Evolutionary conservation across 2,329 filamentous ascomycete genomes (phyloP).

Genomic region (Pseudogymnoascus sp.): DNA sequence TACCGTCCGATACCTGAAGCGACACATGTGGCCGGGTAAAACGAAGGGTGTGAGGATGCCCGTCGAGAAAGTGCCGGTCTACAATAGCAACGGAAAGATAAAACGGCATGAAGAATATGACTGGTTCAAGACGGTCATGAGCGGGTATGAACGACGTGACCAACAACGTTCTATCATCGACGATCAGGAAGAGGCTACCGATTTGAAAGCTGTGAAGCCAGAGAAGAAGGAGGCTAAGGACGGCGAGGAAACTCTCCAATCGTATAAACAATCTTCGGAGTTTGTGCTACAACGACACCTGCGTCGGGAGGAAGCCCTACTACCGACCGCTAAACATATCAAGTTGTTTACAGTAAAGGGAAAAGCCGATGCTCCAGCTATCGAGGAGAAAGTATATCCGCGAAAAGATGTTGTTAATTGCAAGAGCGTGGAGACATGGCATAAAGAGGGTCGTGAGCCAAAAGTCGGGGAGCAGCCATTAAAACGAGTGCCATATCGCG

Average conservation of each 20-base stretch:
- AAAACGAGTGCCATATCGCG: conserved; percentile 82
- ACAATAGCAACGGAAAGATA: conserved; percentile 68
- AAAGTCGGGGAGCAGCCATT: conserved; percentile 61
- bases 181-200: conserved; percentile 67
- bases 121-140: conserved; percentile 80
- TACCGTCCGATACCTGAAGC: conserved; percentile 80
- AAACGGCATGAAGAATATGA: conserved; percentile 69
- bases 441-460: conserved; percentile 83
- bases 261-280: conserved; percentile 77
- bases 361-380: conserved; percentile 63
- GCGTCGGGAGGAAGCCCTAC: conserved; percentile 82
- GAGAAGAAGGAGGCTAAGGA: conserved; percentile 66
- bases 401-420: conserved; percentile 74
- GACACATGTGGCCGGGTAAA: conserved; percentile 73
- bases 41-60: conserved; percentile 79
- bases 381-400: conserved; percentile 71
- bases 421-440: conserved; percentile 92
- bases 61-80: conserved; percentile 69
- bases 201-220: conserved; percentile 62
- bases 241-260: conserved; percentile 74
- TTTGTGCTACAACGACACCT: conserved; percentile 80
- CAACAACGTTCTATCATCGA: conserved; percentile 58
- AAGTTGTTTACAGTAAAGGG: conserved; percentile 65
- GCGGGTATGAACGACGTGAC: conserved; percentile 53
- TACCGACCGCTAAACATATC: conserved; percentile 57